Conservation (phyloP, 352 stramenopile genomes). For the Globisporangium barbulae region DNA sequence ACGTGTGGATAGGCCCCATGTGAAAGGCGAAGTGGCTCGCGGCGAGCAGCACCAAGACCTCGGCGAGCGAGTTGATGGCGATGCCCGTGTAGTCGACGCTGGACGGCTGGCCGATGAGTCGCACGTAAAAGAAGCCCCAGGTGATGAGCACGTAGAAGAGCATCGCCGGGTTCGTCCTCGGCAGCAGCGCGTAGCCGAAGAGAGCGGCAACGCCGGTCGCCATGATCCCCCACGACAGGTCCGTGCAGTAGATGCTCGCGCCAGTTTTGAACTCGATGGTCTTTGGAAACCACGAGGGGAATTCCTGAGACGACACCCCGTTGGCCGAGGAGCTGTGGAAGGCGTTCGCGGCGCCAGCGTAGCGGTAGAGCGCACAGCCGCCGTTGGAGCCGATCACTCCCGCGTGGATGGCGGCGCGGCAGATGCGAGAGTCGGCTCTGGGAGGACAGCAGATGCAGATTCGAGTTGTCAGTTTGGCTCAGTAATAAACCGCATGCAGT, state of each 20-base stretch:
- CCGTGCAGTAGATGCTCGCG: conserved; percentile 52
- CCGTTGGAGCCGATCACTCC: conserved; percentile 66
- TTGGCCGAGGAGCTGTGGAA: conserved; percentile 50
- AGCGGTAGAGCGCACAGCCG: conserved; percentile 41
- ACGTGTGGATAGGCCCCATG: conserved; percentile 39
- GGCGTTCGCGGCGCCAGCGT: conserved; percentile 23
- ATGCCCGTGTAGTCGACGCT: conserved; percentile 60
- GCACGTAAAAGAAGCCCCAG: conserved; percentile 77
- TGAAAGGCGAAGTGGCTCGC: conserved; percentile 40
- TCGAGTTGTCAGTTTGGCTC: neutral
- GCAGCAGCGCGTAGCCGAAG: conserved; percentile 52
- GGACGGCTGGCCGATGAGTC: conserved; percentile 53
- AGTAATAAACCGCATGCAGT: neutral
- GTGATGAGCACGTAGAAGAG: conserved; percentile 54
- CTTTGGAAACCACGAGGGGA: conserved; percentile 79
- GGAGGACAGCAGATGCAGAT: neutral
- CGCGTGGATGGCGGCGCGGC: conserved; percentile 71
- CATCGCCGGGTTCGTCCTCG: conserved; percentile 28
- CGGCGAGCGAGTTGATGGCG: conserved; percentile 42
- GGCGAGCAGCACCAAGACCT: conserved; percentile 66
- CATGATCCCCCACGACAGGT: conserved; percentile 77
- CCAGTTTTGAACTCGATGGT: conserved; percentile 68
- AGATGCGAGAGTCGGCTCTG: conserved; percentile 79
- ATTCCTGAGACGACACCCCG: conserved; percentile 46
- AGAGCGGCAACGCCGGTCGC: conserved; percentile 28